These are phyloP conservation scores for Schwanniomyces sp. DNA, from an alignment of 805 yeast genomes.

Conservation along the genomic window DNA sequence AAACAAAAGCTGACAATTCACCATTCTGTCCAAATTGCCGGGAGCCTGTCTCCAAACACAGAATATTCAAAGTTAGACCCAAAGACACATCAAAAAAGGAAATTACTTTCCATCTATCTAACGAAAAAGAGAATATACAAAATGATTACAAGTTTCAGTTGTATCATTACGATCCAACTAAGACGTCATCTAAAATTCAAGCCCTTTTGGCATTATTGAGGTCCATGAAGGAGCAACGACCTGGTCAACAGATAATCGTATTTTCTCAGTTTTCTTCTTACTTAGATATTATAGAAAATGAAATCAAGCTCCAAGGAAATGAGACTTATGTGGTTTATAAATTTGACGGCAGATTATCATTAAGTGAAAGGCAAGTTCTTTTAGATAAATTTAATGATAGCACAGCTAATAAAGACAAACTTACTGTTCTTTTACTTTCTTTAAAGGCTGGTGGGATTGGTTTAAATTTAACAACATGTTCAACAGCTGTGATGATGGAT, in stretches of 20 bases:
- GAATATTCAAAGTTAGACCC: conserved; percentile 44
- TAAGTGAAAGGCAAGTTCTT: conserved; percentile 63
- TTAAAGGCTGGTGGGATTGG: conserved; percentile 96
- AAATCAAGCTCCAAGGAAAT: conserved; percentile 40
- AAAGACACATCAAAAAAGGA: conserved; percentile 11
- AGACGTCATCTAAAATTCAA: conserved; percentile 69
- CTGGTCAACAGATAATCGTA: conserved; percentile 76
- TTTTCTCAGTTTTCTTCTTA: conserved; percentile 89
- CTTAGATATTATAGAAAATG: conserved; percentile 70
- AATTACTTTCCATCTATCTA: conserved; percentile 28
- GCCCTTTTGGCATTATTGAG: conserved; percentile 65
- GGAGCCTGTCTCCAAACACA: conserved; percentile 45
- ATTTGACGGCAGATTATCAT: conserved; percentile 78
- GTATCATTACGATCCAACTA: conserved; percentile 48
- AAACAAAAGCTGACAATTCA: conserved; percentile 43
- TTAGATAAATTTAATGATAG: conserved; percentile 51
- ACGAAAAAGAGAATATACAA: conserved; percentile 18
- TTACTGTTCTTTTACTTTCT: conserved; percentile 64
- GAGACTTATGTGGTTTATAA: conserved; percentile 58
- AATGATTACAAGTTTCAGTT: conserved; percentile 28
- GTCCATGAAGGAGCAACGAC: conserved; percentile 50
- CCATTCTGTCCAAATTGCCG: conserved; percentile 81
- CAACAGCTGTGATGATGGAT: conserved; percentile 85
- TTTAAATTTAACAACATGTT: conserved; percentile 80
- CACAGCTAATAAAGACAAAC: conserved; percentile 24